Conservation (phyloP, 768 basidiomycete species). For the Leccinum uliginosum region DNA sequence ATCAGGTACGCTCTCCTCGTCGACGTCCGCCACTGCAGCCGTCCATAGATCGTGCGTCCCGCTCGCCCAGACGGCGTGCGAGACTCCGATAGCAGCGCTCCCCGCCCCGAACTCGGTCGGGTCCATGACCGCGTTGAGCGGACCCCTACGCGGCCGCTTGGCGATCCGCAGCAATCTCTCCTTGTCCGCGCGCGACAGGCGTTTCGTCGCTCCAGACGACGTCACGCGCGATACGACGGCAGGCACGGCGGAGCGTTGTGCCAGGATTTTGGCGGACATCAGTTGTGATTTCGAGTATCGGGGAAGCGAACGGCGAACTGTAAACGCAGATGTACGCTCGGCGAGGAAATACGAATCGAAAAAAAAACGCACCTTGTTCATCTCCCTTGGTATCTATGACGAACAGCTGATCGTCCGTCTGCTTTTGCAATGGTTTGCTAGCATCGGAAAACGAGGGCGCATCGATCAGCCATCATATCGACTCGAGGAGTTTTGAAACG, state of each 20-base stretch:
- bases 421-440: constrained; percentile 45
- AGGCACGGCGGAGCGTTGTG: constrained; percentile 84
- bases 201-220: constrained; percentile 24
- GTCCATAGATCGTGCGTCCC: constrained; percentile 67
- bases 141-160: constrained; percentile 65
- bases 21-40: constrained; percentile 14
- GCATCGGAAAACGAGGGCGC: neutral
- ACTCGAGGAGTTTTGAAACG: neutral
- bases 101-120: constrained; percentile 64
- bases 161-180: constrained; percentile 71
- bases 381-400: constrained; percentile 78
- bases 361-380: constrained; percentile 46
- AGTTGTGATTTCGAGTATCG: constrained; percentile 51
- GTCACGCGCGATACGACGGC: constrained; percentile 63
- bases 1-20: constrained; percentile 37
- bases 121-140: constrained; percentile 68
- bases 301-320: constrained; percentile 59
- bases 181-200: constrained; percentile 65
- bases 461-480: neutral
- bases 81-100: constrained; percentile 58
- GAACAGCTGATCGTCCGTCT: constrained; percentile 72
- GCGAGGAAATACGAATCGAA: neutral
- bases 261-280: constrained; percentile 73
- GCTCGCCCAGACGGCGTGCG: constrained; percentile 63
- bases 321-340: neutral